Percentiles rank a stretch among this genome's conserved stretches.
These are phyloP conservation scores for Fusarium anthophilum DNA, from an alignment of 2,329 filamentous ascomycete species.

Conservation along the genomic window DNA sequence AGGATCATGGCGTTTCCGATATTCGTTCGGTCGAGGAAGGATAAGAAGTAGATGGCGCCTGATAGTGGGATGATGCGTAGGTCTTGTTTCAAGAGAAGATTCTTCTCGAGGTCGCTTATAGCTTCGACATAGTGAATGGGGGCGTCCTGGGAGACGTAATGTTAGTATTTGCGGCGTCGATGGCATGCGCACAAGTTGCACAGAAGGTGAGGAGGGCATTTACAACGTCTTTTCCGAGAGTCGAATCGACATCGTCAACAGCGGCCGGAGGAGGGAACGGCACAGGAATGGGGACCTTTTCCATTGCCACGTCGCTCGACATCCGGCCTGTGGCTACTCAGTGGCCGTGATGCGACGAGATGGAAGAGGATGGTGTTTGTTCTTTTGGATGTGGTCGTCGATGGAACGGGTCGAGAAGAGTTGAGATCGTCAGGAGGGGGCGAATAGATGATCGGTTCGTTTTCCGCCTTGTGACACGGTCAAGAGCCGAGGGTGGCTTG, in stretches of 20 bases:
- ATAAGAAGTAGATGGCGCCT: slow-evolving; percentile 72
- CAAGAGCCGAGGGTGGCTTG: not conserved
- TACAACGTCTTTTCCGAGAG: slow-evolving; percentile 39
- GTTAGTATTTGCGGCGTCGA: slow-evolving; percentile 14
- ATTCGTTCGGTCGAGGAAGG: slow-evolving; percentile 74
- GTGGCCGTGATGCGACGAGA: slow-evolving; percentile 14
- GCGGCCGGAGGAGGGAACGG: slow-evolving; percentile 41
- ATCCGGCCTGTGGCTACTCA: slow-evolving; percentile 29
- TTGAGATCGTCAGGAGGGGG: slow-evolving; percentile 20
- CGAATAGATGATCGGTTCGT: not conserved
- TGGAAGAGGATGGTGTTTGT: not conserved
- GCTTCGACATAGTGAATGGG: slow-evolving; percentile 30
- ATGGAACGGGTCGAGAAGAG: not conserved
- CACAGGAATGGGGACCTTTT: slow-evolving; percentile 34
- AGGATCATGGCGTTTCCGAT: slow-evolving; percentile 76
- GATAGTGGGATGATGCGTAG: slow-evolving; percentile 69
- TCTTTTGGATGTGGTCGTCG: not conserved
- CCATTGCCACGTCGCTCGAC: slow-evolving; percentile 27
- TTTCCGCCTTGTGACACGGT: slow-evolving; percentile 10
- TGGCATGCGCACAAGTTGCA: not conserved
- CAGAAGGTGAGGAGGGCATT: not conserved
- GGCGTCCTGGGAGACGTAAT: slow-evolving; percentile 18
- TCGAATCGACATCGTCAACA: slow-evolving; percentile 42
- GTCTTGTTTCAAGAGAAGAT: slow-evolving; percentile 68
- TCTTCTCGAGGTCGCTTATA: slow-evolving; percentile 47